Evolutionary conservation across 2,329 filamentous ascomycete genomes (phyloP).

Genomic region (Aspergillus eucalypticola): DNA sequence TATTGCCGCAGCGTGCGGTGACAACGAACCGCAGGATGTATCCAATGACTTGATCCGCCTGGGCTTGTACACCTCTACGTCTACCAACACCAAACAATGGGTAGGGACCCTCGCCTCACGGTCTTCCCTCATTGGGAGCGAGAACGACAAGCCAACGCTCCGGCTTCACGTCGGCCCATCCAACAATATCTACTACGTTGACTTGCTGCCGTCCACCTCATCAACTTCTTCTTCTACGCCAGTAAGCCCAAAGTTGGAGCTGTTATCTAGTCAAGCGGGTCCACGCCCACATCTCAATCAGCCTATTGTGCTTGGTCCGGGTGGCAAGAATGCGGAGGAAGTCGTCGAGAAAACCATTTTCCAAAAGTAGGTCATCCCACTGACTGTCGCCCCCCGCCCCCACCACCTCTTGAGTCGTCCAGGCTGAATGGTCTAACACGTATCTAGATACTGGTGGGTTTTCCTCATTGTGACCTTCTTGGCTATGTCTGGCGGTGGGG

Average conservation of each 20-base stretch:
- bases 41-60: constrained; percentile 56
- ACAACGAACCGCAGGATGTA: constrained; percentile 7
- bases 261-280: constrained; percentile 35
- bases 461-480: constrained; percentile 45
- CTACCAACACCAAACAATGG: constrained; percentile 39
- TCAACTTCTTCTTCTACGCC: constrained; percentile 19
- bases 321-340: constrained; percentile 41
- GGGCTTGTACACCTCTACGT: constrained; percentile 49
- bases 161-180: constrained; percentile 42
- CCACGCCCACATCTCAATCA: constrained; percentile 43
- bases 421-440: constrained; percentile 7
- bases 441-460: constrained; percentile 50
- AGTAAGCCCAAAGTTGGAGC: constrained; percentile 31
- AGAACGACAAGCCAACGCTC: constrained; percentile 33
- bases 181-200: constrained; percentile 43
- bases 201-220: constrained; percentile 31
- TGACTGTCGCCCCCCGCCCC: background rate
- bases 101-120: constrained; percentile 43
- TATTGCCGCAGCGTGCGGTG: constrained; percentile 23
- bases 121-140: constrained; percentile 30
- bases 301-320: constrained; percentile 41
- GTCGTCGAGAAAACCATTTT: constrained; percentile 47
- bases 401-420: background rate
- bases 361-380: constrained; percentile 39
- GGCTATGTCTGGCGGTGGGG: constrained; percentile 44